Base-by-base conservation (phyloP, 148 eudicot species). In the Silene uniflora region DNA sequence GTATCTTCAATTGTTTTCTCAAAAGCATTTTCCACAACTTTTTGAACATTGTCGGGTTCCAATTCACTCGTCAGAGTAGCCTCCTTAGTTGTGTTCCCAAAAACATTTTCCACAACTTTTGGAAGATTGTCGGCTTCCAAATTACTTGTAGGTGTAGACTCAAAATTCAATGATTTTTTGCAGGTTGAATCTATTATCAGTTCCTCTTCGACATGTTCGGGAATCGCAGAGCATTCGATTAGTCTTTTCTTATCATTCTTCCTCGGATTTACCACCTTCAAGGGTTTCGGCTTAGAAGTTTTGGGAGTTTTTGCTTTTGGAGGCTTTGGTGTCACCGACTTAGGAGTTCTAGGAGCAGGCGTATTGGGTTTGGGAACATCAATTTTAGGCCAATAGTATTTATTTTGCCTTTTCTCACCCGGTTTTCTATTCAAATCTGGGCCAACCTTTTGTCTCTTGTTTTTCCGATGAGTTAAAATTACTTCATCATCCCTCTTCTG, bases 301-400 rank as follows among this genome's bases (percentile, higher is more conserved):
- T 64, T 75, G 6, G 75, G 77, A 63, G 74, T 62, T 62, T 80
- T 80, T 2, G 75, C 63, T 42, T 52, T 80, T 10, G 73, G 79
- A 12, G 78, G 71, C 71, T 69, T 75, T 2, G 83, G 71, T 69
- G 78, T 75, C 17, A 46, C 64, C 5, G 46, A 24, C 29, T 79
- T 79, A 4, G 77, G 82, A 27, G 83, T 80, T 65, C 71, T 80
- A 24, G 76, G 76, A n/a, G 49, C 67, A 6, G 74, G 80, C 13
- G 77, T 77, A 3, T 47, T 19, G 24, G 58, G 24, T 35, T 55
- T 77, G 21, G 47, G 32, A 32, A 21, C 14, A 19, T 68, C 84
- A 61, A 81, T 81, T 55, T 81, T 77, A 16, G 84, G 23, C 84
- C 84, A 77, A 77, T 32, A 81, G 24, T 60, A 73, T 46, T 81